A percentile compares a stretch with the other conserved stretches of the same genome.
These are phyloP conservation scores for Houttuynia cordata DNA, from an alignment of 164 flowering plant species.

Conservation along the genomic window DNA sequence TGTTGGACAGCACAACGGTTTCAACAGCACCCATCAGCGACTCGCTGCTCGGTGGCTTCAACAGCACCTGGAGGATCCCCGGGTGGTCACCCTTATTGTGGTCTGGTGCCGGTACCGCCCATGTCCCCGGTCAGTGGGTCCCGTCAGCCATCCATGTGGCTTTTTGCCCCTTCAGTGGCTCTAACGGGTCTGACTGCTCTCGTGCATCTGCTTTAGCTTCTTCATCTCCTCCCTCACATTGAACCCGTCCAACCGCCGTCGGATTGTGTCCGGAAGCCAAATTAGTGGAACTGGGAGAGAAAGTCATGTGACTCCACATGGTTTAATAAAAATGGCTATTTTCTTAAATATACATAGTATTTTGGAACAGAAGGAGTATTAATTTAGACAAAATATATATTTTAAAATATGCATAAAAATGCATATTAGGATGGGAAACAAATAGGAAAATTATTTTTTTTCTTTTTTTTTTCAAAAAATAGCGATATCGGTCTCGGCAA, in stretches of 20 bases:
- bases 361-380: no score
- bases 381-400: no score
- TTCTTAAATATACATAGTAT: no score
- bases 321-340: no score
- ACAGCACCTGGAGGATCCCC: constrained; percentile 65
- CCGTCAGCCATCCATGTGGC: constrained; percentile 95
- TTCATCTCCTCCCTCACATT: constrained; percentile 83
- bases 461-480: no score
- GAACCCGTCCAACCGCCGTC: constrained; percentile 72
- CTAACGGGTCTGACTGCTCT: constrained; percentile 36
- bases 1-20: constrained; percentile 56
- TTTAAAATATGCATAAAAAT: no score
- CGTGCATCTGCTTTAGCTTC: constrained; percentile 49
- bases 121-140: constrained; percentile 85
- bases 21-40: constrained; percentile 23
- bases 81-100: constrained; percentile 75
- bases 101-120: constrained; percentile 38
- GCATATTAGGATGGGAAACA: no score
- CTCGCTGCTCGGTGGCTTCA: constrained; percentile 56
- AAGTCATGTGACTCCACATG: no score
- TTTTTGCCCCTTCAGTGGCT: constrained; percentile 41
- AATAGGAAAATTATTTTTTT: no score
- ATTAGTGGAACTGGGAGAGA: no score
- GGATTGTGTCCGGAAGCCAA: constrained; percentile 62
- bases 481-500: no score